These are phyloP conservation scores for Alternaria burnsii DNA, from an alignment of 2,329 filamentous ascomycete genomes.

Conservation along the genomic window DNA sequence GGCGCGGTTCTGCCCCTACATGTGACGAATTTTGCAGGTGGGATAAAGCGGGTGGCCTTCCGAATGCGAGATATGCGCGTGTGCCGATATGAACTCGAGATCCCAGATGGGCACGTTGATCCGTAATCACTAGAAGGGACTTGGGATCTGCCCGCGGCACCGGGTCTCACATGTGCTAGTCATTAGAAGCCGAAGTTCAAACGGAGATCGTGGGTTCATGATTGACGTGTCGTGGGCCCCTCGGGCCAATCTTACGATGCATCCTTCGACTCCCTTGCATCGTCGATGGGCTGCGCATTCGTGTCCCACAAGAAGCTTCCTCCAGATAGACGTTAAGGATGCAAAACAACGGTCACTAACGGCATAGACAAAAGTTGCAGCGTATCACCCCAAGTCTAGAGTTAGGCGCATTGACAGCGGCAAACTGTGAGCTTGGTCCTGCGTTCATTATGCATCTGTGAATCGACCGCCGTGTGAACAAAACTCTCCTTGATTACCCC, in stretches of 20 bases:
- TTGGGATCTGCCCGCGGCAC: slow-evolving; percentile 21
- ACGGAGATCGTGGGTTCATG: slow-evolving; percentile 25
- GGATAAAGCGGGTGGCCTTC: slow-evolving; percentile 12
- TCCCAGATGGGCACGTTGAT: slow-evolving; percentile 10
- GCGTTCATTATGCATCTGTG: slow-evolving; percentile 27
- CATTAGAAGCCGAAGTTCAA: slow-evolving; percentile 28
- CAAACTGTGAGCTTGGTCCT: slow-evolving; percentile 23
- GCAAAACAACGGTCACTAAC: slow-evolving; percentile 7
- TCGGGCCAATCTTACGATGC: slow-evolving; percentile 17
- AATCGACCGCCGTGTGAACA: slow-evolving; percentile 30
- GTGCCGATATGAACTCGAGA: slow-evolving; percentile 15
- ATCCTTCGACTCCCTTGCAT: slow-evolving; percentile 18
- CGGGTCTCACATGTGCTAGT: slow-evolving; percentile 23
- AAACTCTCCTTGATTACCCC: slow-evolving; percentile 24
- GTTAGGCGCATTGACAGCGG: slow-evolving; percentile 18
- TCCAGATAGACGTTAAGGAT: slow-evolving; percentile 8
- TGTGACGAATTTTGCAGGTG: slow-evolving; percentile 16
- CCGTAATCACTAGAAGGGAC: slow-evolving; percentile 9
- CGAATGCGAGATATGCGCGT: slow-evolving; percentile 15
- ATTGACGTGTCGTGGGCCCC: slow-evolving; percentile 22
- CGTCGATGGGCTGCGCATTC: slow-evolving; percentile 10
- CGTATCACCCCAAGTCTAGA: background rate
- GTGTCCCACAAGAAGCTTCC: background rate
- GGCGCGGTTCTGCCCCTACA: slow-evolving; percentile 3
- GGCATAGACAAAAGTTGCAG: slow-evolving; percentile 1